Base-by-base conservation (phyloP, 116 monocot genomes). In the Dioscorea cayenensis region DNA sequence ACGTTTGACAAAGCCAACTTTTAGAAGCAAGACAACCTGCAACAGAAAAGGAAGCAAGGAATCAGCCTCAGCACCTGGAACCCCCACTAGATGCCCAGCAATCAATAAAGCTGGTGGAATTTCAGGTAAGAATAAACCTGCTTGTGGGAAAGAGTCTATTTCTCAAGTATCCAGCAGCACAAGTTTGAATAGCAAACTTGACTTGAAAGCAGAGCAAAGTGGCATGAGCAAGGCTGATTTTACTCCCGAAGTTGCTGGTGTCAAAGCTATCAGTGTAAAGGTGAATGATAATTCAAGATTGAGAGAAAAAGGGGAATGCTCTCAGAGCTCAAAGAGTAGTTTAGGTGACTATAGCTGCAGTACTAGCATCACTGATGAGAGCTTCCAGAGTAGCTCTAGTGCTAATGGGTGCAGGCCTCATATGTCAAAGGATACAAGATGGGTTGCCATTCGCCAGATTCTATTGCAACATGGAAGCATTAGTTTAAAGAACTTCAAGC, bases 261-360 rank as follows among this genome's bases (percentile, higher is more conserved):
- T 71, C 51, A 71, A 58, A 43, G 28, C 60, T 29, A 38, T 66
- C 35, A 63, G 71, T 58, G 66, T 20, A 29, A 82, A 85, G 74
- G 36, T 19, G 32, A 76, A 51, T 58, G 75, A 70, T 55, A 63
- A 66, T 61, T 78, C 79, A 63, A 81, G 79, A 67, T 80, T 75
- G 69, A 76, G 55, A 76, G 92, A 84, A 71, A 94, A 93, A 49
- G 95, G 87, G 0, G 89, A 89, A 66, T 92, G 78, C 75, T 92
- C 92, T 4, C 86, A 90, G 38, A 94, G 89, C 78, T 89, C 94
- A 0, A 91, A 87, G 67, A 97, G 97, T 78, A 99, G 99, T 81
- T 76, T 89, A 36, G 88, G 99, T 49, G 94, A 91, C 50, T 86
- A 87, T 66, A 91, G 90, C 63, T 82, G 76, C 63, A 89, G 90